Percentiles rank a stretch among this genome's conserved stretches.
These are phyloP conservation scores for Mucuna pruriens DNA, from an alignment of 306 rosid genomes.

Conservation along the genomic window DNA sequence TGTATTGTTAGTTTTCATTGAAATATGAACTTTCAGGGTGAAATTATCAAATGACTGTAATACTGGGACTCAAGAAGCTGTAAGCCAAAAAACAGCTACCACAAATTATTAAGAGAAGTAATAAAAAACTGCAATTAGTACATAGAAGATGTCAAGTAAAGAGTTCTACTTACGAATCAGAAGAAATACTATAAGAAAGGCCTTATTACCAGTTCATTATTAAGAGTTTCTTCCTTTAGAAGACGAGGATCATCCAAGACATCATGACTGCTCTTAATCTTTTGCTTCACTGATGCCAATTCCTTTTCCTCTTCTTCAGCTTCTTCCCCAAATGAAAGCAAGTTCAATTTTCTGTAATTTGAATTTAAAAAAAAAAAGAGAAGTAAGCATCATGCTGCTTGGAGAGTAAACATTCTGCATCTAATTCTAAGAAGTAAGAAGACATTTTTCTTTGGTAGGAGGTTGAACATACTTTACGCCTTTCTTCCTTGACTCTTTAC, in stretches of 20 bases:
- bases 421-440: conserved; percentile 21
- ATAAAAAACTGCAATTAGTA: not conserved
- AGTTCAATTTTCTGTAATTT: conserved; percentile 71
- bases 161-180: conserved; percentile 16
- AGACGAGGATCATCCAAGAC: conserved; percentile 98
- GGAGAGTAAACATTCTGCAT: conserved; percentile 4
- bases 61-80: not conserved
- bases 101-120: conserved; percentile 9
- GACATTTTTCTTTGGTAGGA: not conserved
- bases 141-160: conserved; percentile 27
- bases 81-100: conserved; percentile 26
- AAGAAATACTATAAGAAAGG: conserved; percentile 17
- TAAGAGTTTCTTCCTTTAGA: conserved; percentile 60
- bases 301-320: conserved; percentile 96
- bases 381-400: not conserved
- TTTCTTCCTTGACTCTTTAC: conserved; percentile 70
- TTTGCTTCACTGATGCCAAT: conserved; percentile 72
- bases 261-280: conserved; percentile 96
- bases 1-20: conserved; percentile 4
- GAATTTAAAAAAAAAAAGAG: conserved; percentile 15
- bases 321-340: conserved; percentile 97
- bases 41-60: conserved; percentile 14
- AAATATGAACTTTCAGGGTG: conserved; percentile 24
- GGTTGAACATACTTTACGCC: conserved; percentile 72
- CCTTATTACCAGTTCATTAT: conserved; percentile 60